Evolutionary conservation across 2,329 filamentous ascomycete genomes (phyloP).

Genomic region (Aspergillus thermomutatus): DNA sequence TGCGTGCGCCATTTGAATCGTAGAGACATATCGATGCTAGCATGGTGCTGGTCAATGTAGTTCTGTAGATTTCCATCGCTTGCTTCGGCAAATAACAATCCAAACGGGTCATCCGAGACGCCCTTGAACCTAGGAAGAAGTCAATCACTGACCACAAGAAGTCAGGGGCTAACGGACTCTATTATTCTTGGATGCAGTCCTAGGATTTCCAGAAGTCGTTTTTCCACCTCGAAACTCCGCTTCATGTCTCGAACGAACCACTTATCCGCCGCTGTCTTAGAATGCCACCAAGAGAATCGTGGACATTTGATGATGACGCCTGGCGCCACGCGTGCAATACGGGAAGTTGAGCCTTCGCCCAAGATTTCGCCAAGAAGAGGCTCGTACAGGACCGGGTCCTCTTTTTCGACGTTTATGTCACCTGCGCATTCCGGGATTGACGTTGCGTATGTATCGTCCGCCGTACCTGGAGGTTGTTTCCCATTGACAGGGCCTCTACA

Average conservation of each 20-base stretch:
- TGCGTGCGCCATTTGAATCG: conserved; percentile 27
- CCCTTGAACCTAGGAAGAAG: neutral
- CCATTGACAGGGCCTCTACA: neutral
- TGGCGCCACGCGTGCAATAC: conserved; percentile 5
- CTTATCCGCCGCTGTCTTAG: neutral
- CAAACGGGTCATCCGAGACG: conserved; percentile 2
- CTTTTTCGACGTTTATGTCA: neutral
- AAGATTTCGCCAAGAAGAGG: conserved; percentile 5
- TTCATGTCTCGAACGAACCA: conserved; percentile 4
- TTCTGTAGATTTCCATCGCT: conserved; percentile 22
- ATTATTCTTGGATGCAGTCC: conserved; percentile 2
- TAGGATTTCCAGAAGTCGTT: conserved; percentile 2
- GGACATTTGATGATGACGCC: conserved; percentile 10
- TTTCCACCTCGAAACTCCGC: conserved; percentile 7
- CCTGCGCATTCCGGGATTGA: neutral
- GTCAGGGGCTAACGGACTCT: neutral
- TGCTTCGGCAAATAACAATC: conserved; percentile 19
- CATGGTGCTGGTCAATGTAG: conserved; percentile 13
- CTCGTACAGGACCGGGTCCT: conserved; percentile 1
- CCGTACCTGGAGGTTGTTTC: neutral
- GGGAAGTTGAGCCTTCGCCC: conserved; percentile 9
- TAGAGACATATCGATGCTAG: conserved; percentile 14
- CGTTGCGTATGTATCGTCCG: neutral
- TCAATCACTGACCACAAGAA: neutral
- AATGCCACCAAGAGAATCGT: conserved; percentile 8